Evolutionary conservation across 352 stramenopile species (phyloP).

Genomic region (Phytophthora cryptogea): DNA sequence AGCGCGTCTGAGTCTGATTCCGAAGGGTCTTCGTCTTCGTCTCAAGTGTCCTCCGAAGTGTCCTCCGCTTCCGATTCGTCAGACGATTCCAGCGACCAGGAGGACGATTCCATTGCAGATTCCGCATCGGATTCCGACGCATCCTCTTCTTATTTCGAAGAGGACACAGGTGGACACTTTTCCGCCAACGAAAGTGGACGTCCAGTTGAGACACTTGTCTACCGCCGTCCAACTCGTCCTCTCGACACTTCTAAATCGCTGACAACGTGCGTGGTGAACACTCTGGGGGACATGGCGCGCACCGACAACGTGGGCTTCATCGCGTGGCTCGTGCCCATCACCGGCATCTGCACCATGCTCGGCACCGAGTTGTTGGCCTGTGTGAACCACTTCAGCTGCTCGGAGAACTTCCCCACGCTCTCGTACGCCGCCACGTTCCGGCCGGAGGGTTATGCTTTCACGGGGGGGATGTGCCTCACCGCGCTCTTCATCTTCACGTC

Average conservation of each 20-base stretch:
- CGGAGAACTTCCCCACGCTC: slow-evolving; percentile 75
- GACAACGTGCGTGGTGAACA: slow-evolving; percentile 9
- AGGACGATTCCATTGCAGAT: slow-evolving; percentile 12
- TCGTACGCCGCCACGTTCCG: slow-evolving; percentile 85
- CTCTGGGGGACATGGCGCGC: slow-evolving; percentile 31
- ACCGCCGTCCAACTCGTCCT: slow-evolving; percentile 2
- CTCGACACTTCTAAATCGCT: not conserved
- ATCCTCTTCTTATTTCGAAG: slow-evolving; percentile 10
- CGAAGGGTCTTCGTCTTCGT: slow-evolving; percentile 10
- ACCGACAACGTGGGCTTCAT: slow-evolving; percentile 68
- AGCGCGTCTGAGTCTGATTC: slow-evolving; percentile 6
- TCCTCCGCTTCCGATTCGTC: slow-evolving; percentile 10
- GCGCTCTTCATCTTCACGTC: slow-evolving; percentile 71
- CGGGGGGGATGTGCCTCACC: slow-evolving; percentile 78
- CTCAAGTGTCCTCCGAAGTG: slow-evolving; percentile 9
- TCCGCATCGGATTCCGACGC: slow-evolving; percentile 18
- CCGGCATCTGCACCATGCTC: slow-evolving; percentile 75
- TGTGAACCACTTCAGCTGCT: slow-evolving; percentile 73
- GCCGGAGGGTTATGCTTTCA: slow-evolving; percentile 72
- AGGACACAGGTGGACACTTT: slow-evolving; percentile 4
- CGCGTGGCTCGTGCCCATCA: slow-evolving; percentile 72
- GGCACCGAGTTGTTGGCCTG: slow-evolving; percentile 74
- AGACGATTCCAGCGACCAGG: slow-evolving; percentile 19
- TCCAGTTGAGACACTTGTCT: slow-evolving; percentile 4
- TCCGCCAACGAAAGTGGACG: slow-evolving; percentile 22